Base-by-base conservation (phyloP, 768 basidiomycete species). In the Ephemerocybe angulata region DNA sequence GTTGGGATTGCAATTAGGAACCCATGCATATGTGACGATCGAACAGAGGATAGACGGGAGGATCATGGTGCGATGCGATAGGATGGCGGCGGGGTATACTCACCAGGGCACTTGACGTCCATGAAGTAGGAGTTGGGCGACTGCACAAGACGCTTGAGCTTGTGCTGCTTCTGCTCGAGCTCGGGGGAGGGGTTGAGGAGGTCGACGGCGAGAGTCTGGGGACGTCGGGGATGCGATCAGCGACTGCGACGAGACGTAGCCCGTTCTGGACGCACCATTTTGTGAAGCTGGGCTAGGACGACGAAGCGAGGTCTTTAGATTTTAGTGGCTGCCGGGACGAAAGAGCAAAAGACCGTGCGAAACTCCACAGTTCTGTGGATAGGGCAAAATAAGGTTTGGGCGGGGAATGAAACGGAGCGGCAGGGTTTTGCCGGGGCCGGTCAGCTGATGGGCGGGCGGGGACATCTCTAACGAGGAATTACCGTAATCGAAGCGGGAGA, bases 61-160 rank as follows among this genome's bases (percentile, higher is more conserved):
- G 31, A 40, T 30, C 35, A 41, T 11, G 12, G 27, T 24, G 44
- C 22, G 43, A 33, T 15, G 48, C 43, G 41, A 21, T 38, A 31
- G 54, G 25, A 27, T 28, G 21, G 28, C 28, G 40, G 13, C 19
- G 41, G 54, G 53, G 19, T n/a, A 46, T 25, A 76, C 86, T 56
- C 58, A 93, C 92, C 94, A 65, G 96, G 87, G 78, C 96, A 98
- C 76, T 98, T 99, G 66, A 98, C 95, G 67, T 99, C 97, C 97
- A 99, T 98, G 79, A 98, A 98, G 79, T 92, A 98, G 31, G 96
- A 98, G 78, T 98, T 93, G 61, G 97, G 97, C 51, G 88, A 88
- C 77, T 98, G 97, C 64, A 99, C 97, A 65, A 98, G 87, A 72
- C 94, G 88, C 85, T 99, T 98, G 74, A 98, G 90, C 83, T 98